Evolutionary conservation across 2,329 filamentous ascomycete genomes (phyloP), one percentile per base, ranked within the genome.

Genomic region (Pyrenophora seminiperda): DNA sequence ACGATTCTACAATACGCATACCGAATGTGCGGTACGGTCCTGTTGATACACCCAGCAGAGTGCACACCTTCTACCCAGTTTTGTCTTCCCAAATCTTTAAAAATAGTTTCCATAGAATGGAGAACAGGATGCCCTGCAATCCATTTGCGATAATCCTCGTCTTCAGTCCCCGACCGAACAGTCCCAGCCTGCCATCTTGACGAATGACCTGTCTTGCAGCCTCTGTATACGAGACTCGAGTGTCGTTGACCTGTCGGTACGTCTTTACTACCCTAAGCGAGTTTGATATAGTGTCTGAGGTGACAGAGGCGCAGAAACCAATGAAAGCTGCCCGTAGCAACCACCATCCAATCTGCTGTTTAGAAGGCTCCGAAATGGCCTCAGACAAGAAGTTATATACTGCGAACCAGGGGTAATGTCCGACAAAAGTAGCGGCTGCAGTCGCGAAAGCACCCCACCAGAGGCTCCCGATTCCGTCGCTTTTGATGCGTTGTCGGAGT

Each of bases 401-500:
- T 1, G 64, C 63, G 31, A 68, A 68, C 65, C 65, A 68, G 5
- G 65, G 65, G 41, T 68, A 68, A 14, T 68, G 64, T 4, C 65
- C 65, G 0, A 67, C 62, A 24, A 68, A 68, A 0, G 65, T 68
- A 2, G 65, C 65, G 18, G 65, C 65, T 7, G 65, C 65, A 5
- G 65, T 68, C 2, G 63, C 65, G 22, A 66, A 64, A n/a, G 64
- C 56, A 11, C 65, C 65, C 65, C 65, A 68, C 65, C 65, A 68
- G 3, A 68, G 55, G 43, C 61, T 65, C 1, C 62, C 60, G 13
- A 68, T 46, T 0, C 65, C 65, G 29, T 68, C 54, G 1, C 57
- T 61, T 10, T 53, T 58, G 18, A 68, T 58, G 9, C 65, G 65
- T n/a, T 62, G 49, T 5, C 56, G 53, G 5, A 68, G 54, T 4